phyloP scores from a whole-genome alignment of 257 asterid genomes.

The Dorcoceras hygrometricum region DNA sequence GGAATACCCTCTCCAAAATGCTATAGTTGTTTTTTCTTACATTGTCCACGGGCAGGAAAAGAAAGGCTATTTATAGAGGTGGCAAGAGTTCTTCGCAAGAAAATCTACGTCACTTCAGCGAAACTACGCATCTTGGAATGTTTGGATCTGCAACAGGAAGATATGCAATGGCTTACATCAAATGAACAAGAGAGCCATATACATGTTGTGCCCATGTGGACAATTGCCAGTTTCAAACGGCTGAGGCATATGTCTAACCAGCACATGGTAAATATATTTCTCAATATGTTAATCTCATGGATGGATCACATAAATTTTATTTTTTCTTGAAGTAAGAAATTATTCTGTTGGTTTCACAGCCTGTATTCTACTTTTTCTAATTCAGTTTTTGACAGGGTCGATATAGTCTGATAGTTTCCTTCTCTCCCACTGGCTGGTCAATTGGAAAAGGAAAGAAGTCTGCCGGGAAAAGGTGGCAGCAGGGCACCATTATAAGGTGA shows the following conservation, averaged over 20 bases:
- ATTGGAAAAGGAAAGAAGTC: slow-evolving; percentile 88
- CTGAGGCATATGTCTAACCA: slow-evolving; percentile 65
- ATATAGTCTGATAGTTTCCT: slow-evolving; percentile 66
- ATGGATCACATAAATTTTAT: neutral
- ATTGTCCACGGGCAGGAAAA: slow-evolving; percentile 54
- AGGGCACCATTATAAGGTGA: slow-evolving; percentile 94
- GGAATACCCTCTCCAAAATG: neutral
- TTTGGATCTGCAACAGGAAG: slow-evolving; percentile 61
- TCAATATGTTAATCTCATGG: neutral
- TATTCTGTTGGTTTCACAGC: neutral
- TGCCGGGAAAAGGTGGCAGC: slow-evolving; percentile 84
- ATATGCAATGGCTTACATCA: slow-evolving; percentile 75
- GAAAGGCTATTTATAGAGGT: slow-evolving; percentile 83
- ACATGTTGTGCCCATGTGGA: slow-evolving; percentile 97
- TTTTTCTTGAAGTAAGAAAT: neutral
- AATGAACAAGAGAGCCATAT: slow-evolving; percentile 89
- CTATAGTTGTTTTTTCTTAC: neutral
- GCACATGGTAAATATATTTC: slow-evolving; percentile 51
- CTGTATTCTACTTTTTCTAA: neutral
- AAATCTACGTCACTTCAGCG: slow-evolving; percentile 68
- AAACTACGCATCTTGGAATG: slow-evolving; percentile 78
- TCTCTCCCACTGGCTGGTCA: slow-evolving; percentile 98
- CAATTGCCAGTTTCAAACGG: slow-evolving; percentile 79
- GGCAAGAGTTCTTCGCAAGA: slow-evolving; percentile 80
- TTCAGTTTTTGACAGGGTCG: slow-evolving; percentile 46